Evolutionary conservation across 345 rosid species (phyloP), one percentile per base, ranked within the genome.

Genomic region (Populus simonii): DNA sequence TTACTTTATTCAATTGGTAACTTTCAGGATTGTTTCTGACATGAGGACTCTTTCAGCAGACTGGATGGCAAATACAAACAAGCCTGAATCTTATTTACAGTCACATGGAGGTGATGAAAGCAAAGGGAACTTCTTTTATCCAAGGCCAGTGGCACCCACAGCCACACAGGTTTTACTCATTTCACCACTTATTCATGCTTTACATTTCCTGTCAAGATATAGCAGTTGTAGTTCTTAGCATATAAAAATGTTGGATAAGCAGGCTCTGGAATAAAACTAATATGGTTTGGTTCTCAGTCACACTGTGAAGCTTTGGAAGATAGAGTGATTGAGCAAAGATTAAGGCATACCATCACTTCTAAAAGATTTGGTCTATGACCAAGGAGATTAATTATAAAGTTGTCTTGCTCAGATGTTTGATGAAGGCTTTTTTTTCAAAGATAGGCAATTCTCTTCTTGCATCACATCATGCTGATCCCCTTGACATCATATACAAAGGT

Each of bases 31-130:
- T 83, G 97, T 96, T 80, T 96, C 98, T 59, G 99, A 96, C 87
- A 93, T 96, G 99, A 90, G 99, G 85, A 96, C 99, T 68, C 98
- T 96, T 82, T 93, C 99, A 51, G 99, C 99, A 41, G 99, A 96
- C 84, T 96, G 99, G 99, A 93, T 96, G 99, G 98, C 99, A 83
- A 96, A 93, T 80, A 91, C 94, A 39, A 92, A 81, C 88, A 92
- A 86, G 87, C 85, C 97, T 15, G 98, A 93, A 78, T 77, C 90
- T 63, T 97, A 95, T 47, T 80, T 86, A 82, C 99, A 91, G 39
- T 85, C 93, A 72, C 92, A 84, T 74, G 93, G 96, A 80, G 89
- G 89, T 77, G 99, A 93, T 61, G 97, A 92, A 80, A 91, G 94
- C 82, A 88, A 79, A 81, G 91, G 77, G 36, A 93, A 81, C 86